Percentiles rank a stretch among this genome's conserved stretches.
phyloP scores from a whole-genome alignment of 768 basidiomycete species.

The Trametes villosa region DNA sequence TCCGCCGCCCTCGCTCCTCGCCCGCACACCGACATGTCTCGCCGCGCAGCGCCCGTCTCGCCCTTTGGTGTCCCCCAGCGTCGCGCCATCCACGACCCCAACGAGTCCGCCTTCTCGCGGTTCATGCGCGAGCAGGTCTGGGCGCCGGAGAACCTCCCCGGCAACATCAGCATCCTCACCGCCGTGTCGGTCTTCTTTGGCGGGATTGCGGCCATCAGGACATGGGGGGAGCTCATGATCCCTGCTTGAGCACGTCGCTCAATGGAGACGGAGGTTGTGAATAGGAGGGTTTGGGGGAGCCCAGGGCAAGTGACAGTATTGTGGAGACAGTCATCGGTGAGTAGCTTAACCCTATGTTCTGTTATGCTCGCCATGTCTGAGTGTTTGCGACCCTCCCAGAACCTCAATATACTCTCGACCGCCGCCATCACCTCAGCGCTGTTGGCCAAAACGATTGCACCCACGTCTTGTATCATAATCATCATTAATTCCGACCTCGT shows the following conservation, averaged over 20 bases:
- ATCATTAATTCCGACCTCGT: background rate
- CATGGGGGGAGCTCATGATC: constrained; percentile 80
- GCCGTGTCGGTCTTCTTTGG: constrained; percentile 70
- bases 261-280: background rate
- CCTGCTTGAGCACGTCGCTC: constrained; percentile 49
- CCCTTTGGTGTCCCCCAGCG: constrained; percentile 50
- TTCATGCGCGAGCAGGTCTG: constrained; percentile 64
- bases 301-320: background rate
- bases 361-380: background rate
- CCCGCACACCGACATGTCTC: constrained; percentile 62
- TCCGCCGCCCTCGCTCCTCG: background rate
- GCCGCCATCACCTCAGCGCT: background rate
- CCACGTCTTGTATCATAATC: constrained; percentile 5
- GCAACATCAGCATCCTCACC: constrained; percentile 73
- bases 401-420: background rate
- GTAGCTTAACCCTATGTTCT: background rate
- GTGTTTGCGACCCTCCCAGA: no score
- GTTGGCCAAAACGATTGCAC: background rate
- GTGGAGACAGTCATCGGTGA: background rate
- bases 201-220: constrained; percentile 70
- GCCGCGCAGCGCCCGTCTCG: constrained; percentile 64
- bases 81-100: constrained; percentile 52
- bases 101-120: constrained; percentile 64
- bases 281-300: background rate
- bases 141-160: constrained; percentile 73